A percentile compares a stretch with the other conserved stretches of the same genome.
Conservation (phyloP, 768 basidiomycete genomes). For the Thelephora ganbajun region DNA sequence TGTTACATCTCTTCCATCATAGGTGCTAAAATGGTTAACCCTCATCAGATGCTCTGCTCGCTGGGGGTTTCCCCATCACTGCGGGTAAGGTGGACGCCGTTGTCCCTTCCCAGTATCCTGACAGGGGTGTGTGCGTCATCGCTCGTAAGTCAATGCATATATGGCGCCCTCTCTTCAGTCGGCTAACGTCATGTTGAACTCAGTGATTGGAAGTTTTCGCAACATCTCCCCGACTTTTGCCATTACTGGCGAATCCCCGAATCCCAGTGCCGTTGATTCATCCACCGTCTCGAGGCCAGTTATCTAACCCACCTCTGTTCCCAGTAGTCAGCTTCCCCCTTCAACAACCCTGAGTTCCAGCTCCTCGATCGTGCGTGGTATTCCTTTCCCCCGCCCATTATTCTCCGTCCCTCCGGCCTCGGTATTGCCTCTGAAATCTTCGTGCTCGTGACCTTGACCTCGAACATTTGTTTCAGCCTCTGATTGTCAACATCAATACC, state of each 20-base stretch:
- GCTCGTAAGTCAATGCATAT: conserved; percentile 21
- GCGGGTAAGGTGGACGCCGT: conserved; percentile 24
- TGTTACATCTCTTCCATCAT: conserved; percentile 10
- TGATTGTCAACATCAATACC: too few species aligned
- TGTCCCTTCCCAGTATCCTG: conserved; percentile 21
- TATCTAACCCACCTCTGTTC: not conserved
- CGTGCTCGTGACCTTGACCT: too few species aligned
- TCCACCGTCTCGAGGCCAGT: not conserved
- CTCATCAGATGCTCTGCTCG: conserved; percentile 28
- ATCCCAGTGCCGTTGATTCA: not conserved
- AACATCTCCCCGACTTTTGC: conserved; percentile 17
- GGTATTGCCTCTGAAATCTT: not conserved
- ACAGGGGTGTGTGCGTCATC: conserved; percentile 29
- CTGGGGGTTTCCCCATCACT: conserved; percentile 23
- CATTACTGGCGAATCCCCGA: conserved; percentile 8
- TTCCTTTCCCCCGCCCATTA: not conserved
- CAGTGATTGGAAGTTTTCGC: conserved; percentile 36
- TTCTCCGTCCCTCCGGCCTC: not conserved
- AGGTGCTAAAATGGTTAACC: not conserved
- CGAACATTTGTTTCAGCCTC: too few species aligned
- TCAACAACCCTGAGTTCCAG: not conserved
- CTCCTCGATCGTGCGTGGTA: not conserved
- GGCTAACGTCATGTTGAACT: conserved; percentile 1
- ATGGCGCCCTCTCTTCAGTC: not conserved
- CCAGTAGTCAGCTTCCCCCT: not conserved